Evolutionary conservation across 495 filamentous ascomycete genomes (phyloP).

Genomic region (Lasiosphaeria miniovina): DNA sequence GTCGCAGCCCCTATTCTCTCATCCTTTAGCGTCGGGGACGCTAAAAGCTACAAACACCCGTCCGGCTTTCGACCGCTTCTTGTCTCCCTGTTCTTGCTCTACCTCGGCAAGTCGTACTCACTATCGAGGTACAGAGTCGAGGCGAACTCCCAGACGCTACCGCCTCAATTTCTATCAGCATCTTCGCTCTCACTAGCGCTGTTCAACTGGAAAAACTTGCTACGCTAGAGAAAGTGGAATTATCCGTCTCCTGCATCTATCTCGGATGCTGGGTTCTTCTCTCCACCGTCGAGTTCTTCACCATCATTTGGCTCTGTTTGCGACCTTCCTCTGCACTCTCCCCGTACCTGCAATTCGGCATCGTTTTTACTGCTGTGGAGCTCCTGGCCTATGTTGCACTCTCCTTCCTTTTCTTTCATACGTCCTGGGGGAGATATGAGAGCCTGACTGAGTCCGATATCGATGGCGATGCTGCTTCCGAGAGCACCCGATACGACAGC

Average conservation of each 20-base stretch:
- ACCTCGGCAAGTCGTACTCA: conserved; percentile 2
- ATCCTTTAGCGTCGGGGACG: conserved; percentile 2
- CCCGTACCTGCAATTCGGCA: conserved; percentile 5
- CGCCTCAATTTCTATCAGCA: conserved; percentile 8
- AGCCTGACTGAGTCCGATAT: conserved; percentile 5
- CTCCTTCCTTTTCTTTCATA: conserved; percentile 2
- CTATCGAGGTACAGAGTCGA: conserved; percentile 4
- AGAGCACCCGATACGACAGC: conserved; percentile 5
- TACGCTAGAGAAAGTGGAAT: conserved; percentile 7
- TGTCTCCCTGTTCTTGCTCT: conserved; percentile 6
- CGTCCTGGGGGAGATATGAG: conserved; percentile 1
- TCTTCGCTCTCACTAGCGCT: conserved; percentile 3
- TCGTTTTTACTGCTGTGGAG: conserved; percentile 5
- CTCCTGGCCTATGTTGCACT: conserved; percentile 2
- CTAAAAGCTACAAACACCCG: conserved; percentile 8
- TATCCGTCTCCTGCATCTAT: conserved; percentile 5
- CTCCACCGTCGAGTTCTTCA: conserved; percentile 7
- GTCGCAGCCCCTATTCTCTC: conserved; percentile 4
- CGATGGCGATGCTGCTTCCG: conserved; percentile 6
- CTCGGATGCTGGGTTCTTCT: conserved; percentile 5
- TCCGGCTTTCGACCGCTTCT: conserved; percentile 1
- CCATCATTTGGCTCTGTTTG: conserved; percentile 6
- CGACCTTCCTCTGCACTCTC: conserved; percentile 7
- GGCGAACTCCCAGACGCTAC: conserved; percentile 1
- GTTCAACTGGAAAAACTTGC: conserved; percentile 8